phyloP scores from a whole-genome alignment of 345 rosid species.

The Bruguiera parviflora region DNA sequence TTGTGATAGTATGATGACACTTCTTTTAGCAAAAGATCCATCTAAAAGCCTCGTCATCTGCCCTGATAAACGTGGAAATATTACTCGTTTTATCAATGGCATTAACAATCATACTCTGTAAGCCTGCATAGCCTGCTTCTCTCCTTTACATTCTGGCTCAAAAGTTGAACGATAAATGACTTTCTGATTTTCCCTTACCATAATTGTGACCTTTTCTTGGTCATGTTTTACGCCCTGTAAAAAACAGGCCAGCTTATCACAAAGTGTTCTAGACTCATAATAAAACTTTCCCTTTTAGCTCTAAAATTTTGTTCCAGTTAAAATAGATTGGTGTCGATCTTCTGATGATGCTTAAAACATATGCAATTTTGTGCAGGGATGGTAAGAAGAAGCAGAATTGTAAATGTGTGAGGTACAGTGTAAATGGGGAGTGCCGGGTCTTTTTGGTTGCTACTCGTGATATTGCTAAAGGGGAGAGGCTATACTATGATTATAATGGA shows the following conservation, averaged over 20 bases:
- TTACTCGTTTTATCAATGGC: constrained; percentile 86
- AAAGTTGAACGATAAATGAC: neutral
- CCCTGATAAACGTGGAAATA: constrained; percentile 84
- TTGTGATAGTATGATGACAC: constrained; percentile 93
- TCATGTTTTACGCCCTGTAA: neutral
- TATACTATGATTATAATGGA: constrained; percentile 94
- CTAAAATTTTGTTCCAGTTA: neutral
- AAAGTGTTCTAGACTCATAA: neutral
- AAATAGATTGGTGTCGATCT: constrained; percentile 1
- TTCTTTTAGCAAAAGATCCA: constrained; percentile 61
- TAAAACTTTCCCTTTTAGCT: neutral
- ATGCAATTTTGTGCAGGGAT: constrained; percentile 56
- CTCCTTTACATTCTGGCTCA: constrained; percentile 2
- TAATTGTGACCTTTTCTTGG: neutral
- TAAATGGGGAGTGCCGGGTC: constrained; percentile 80
- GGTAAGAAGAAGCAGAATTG: constrained; percentile 90
- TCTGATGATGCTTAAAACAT: constrained; percentile 20
- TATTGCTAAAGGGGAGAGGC: constrained; percentile 79
- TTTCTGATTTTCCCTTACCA: neutral
- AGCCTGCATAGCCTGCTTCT: constrained; percentile 30
- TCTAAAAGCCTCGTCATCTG: constrained; percentile 75
- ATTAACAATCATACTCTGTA: constrained; percentile 81
- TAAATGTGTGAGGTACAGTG: constrained; percentile 86
- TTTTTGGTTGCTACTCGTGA: constrained; percentile 86
- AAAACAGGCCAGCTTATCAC: neutral